phyloP scores from a whole-genome alignment of 2,329 filamentous ascomycete genomes.

The Claviceps maximensis region DNA sequence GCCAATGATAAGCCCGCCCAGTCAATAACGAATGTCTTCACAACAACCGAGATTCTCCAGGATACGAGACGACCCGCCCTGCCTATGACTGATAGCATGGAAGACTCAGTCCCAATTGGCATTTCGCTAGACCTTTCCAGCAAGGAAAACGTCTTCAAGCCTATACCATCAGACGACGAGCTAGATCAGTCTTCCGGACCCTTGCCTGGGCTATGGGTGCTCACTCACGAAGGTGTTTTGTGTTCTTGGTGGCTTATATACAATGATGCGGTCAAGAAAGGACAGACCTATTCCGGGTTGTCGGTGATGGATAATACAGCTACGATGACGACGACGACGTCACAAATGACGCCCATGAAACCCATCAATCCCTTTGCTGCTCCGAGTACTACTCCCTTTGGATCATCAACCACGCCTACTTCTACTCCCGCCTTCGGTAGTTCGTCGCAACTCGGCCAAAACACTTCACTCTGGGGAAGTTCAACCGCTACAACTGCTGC shows the following conservation, averaged over 20 bases:
- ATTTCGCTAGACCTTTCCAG: conserved; percentile 72
- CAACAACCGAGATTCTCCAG: conserved; percentile 56
- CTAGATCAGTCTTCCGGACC: conserved; percentile 68
- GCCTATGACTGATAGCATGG: conserved; percentile 47
- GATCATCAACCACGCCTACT: conserved; percentile 20
- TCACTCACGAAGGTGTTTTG: conserved; percentile 82
- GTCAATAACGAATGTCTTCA: conserved; percentile 54
- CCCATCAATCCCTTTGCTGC: conserved; percentile 20
- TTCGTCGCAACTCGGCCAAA: conserved; percentile 35
- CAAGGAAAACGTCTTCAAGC: conserved; percentile 63
- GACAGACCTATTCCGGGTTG: conserved; percentile 61
- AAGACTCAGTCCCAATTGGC: conserved; percentile 67
- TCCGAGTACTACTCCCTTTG: conserved; percentile 26
- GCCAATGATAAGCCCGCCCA: conserved; percentile 45
- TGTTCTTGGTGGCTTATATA: conserved; percentile 88
- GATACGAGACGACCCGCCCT: conserved; percentile 65
- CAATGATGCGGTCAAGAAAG: conserved; percentile 66
- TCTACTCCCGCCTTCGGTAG: conserved; percentile 33
- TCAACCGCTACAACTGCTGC: conserved; percentile 18
- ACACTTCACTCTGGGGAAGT: conserved; percentile 37
- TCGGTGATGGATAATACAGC: conserved; percentile 29
- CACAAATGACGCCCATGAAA: conserved; percentile 15
- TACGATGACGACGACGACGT: conserved; percentile 10
- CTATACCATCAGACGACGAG: conserved; percentile 63
- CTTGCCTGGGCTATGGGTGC: conserved; percentile 67